Evolutionary conservation across 106 monocot species (phyloP), one percentile per base, ranked within the genome.

Genomic region (Dendrobium huoshanense): DNA sequence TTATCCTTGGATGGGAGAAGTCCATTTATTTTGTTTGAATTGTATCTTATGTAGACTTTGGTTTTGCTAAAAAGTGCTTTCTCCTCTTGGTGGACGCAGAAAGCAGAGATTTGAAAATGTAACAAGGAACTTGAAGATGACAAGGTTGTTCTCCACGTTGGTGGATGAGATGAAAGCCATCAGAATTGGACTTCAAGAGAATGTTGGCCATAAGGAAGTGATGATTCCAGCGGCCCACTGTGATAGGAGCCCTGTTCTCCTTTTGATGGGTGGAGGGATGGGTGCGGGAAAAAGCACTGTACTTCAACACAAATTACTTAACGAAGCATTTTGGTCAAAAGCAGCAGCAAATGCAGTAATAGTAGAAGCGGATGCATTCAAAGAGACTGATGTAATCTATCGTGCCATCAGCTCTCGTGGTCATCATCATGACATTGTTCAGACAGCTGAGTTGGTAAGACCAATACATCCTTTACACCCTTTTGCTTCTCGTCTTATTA

Each of bases 251-350:
- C 94, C 97, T 7, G 92, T 98, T 18, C 92, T 98, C 49, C 91
- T 98, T 9, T 79, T 98, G 48, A 95, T 98, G 97, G 92, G 95
- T 22, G 97, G 97, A 17, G 97, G 97, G 1, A 98, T 95, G 94
- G 97, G 97, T 0, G 97, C 97, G 7, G 94, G 92, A 55, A 94
- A 98, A 86, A 98, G 94, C 88, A 98, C 94, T 3, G 92, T 98
- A 41, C 89, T 95, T 73, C 89, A 97, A 68, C 89, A 97, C 73
- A 91, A 76, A 51, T 11, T 97, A 67, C 79, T 91, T 20, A 87
- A 90, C 29, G 94, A 94, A n/a, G 78, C 89, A 17, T 98, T 98
- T 75, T 98, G 97, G 97, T 84, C 81, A 2, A 83, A 77, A 18
- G 90, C 86, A 3, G 84, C 77, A 20, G 67, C 83, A 9, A 89